Conservation (phyloP, 1,284 basidiomycete species). For the Malassezia equina region DNA sequence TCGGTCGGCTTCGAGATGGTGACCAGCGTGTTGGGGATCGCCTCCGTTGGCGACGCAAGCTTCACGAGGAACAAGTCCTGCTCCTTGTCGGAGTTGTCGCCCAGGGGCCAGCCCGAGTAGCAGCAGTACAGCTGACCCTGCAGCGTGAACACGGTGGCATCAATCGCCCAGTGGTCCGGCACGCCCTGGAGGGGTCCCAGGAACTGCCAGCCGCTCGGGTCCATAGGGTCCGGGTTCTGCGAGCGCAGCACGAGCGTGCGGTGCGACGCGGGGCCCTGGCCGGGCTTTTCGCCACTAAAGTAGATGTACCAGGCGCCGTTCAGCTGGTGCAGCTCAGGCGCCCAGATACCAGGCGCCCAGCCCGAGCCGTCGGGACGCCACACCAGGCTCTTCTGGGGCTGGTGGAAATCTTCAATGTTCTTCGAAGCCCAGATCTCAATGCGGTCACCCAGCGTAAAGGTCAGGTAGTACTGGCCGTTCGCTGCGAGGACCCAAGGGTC, state of each 20-base stretch:
- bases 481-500: constrained; percentile 14
- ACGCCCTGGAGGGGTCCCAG: constrained; percentile 16
- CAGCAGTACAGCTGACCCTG: constrained; percentile 13
- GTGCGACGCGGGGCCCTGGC: constrained; percentile 15
- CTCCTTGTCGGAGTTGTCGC: constrained; percentile 16
- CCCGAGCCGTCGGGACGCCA: constrained; percentile 14
- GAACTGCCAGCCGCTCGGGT: constrained; percentile 15
- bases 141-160: constrained; percentile 12
- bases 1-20: constrained; percentile 13
- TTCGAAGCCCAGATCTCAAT: constrained; percentile 16
- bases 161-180: constrained; percentile 20
- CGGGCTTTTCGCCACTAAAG: constrained; percentile 13
- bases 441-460: constrained; percentile 14
- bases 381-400: constrained; percentile 7
- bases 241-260: constrained; percentile 16
- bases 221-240: constrained; percentile 12
- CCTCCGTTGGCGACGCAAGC: constrained; percentile 6
- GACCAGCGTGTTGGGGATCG: constrained; percentile 13
- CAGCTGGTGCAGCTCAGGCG: constrained; percentile 17
- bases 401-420: constrained; percentile 14
- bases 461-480: constrained; percentile 11
- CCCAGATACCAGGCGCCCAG: constrained; percentile 19
- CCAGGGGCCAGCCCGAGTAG: constrained; percentile 17
- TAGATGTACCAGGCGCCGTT: constrained; percentile 17
- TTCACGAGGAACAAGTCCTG: constrained; percentile 17